These are phyloP conservation scores for Coemansia asiatica DNA, from an alignment of 192 early-diverging fungal genomes.

Conservation along the genomic window DNA sequence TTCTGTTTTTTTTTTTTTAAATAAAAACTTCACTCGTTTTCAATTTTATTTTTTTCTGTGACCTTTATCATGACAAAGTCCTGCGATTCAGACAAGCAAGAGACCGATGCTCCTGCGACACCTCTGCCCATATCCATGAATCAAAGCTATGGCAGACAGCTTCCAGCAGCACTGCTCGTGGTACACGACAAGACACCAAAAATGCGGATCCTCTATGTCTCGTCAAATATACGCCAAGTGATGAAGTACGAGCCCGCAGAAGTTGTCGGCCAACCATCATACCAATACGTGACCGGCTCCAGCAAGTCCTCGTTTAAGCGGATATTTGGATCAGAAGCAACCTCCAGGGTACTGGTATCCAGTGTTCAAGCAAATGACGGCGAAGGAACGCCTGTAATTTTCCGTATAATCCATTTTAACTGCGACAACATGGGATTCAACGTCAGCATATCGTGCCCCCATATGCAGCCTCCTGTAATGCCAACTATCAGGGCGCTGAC, in stretches of 20 bases:
- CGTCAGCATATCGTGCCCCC: background rate
- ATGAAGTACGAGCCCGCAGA: background rate
- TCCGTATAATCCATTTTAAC: conserved; percentile 7
- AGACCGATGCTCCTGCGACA: background rate
- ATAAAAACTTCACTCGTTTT: background rate
- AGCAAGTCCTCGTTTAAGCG: background rate
- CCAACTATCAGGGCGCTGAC: background rate
- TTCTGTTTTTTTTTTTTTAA: background rate
- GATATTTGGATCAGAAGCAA: background rate
- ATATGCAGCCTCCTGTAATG: background rate
- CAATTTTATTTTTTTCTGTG: too few species aligned
- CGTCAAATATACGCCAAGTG: background rate
- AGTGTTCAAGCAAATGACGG: background rate
- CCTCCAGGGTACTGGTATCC: background rate
- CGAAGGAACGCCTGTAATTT: background rate
- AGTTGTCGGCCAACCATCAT: background rate
- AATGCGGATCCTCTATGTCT: conserved; percentile 7
- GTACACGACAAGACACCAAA: conserved; percentile 3
- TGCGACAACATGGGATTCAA: conserved; percentile 13
- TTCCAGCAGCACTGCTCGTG: background rate
- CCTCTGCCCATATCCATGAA: background rate
- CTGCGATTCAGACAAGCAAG: background rate
- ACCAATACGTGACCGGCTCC: background rate
- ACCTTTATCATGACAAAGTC: background rate
- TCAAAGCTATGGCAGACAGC: background rate